Evolutionary conservation across 1,139 yeast genomes (phyloP), one percentile per base, ranked within the genome.

Genomic region (Candida anutae): DNA sequence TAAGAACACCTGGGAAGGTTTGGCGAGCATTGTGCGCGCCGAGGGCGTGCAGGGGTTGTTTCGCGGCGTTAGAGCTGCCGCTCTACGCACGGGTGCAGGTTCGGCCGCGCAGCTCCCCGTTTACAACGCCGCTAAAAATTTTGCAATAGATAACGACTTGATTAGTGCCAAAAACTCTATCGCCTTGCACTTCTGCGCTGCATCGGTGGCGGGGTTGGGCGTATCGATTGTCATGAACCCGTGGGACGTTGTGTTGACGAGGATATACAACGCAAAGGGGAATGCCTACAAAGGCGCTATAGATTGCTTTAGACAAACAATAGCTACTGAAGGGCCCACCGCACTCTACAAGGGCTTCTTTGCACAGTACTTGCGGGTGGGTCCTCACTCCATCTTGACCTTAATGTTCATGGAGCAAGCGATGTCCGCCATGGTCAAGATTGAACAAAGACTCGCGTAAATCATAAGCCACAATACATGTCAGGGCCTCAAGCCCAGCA

Each of bases 221-320:
- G 97, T 90, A 17, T 90, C 94, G 30, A 66, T 88, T 20, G 95
- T 84, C 22, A 88, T 93, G 96, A 88, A 87, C 52, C 97, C 97
- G 12, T 85, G 95, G 77, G 98, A 90, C 53, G 97, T 90, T 30
- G 73, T 90, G 30, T 65, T 90, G 58, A 90, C 98, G 2, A 72
- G 98, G 59, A 80, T 93, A 55, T 90, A 88, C 58, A 90, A 90
- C 55, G 97, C 90, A 53, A 84, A 79, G 55, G 95, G 95, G 22
- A 72, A 83, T 45, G 69, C 82, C 33, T 90, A 90, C 58, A 69
- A 62, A 34, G 94, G 94, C 4, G 94, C 95, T 2, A 45, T 87
- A 14, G 98, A 90, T 55, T 90, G 98, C 61, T 63, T 87, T 34
- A 48, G 74, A 34, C 88, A 90, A 58, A 88, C 96, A 0, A 71